These are phyloP conservation scores for Alternaria conjuncta DNA, from an alignment of 2,329 filamentous ascomycete species.

Conservation along the genomic window DNA sequence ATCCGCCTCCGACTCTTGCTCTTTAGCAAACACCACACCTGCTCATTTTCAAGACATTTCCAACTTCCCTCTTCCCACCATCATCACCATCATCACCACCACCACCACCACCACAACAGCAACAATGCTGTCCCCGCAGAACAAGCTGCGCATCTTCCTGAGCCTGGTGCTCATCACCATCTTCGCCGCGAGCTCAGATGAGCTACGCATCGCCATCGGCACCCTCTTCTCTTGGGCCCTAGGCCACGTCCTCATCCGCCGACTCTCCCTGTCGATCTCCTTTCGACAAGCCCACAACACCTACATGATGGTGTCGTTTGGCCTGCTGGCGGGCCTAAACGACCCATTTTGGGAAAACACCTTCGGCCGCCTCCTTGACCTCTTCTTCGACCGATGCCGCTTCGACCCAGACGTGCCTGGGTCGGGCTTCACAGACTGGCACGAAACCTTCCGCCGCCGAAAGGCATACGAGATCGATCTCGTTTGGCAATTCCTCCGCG, in stretches of 20 bases:
- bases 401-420: conserved; percentile 11
- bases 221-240: conserved; percentile 12
- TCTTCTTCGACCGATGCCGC: conserved; percentile 5
- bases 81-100: background rate
- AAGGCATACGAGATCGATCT: conserved; percentile 2
- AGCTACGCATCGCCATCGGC: conserved; percentile 10
- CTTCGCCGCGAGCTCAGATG: conserved; percentile 8
- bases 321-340: conserved; percentile 14
- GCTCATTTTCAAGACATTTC: background rate
- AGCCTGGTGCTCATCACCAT: conserved; percentile 10
- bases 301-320: conserved; percentile 13
- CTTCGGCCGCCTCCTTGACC: conserved; percentile 8
- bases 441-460: conserved; percentile 4
- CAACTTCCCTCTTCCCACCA: background rate
- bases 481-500: background rate
- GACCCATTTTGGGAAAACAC: conserved; percentile 15
- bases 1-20: background rate
- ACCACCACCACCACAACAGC: conserved; percentile 2
- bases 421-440: conserved; percentile 16
- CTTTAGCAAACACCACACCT: background rate
- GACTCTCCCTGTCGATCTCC: background rate
- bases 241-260: conserved; percentile 5
- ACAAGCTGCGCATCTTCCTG: conserved; percentile 4
- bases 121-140: conserved; percentile 9
- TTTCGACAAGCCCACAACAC: background rate